Conservation (phyloP, 768 basidiomycete species). For the Termitomyces bulborhizus region DNA sequence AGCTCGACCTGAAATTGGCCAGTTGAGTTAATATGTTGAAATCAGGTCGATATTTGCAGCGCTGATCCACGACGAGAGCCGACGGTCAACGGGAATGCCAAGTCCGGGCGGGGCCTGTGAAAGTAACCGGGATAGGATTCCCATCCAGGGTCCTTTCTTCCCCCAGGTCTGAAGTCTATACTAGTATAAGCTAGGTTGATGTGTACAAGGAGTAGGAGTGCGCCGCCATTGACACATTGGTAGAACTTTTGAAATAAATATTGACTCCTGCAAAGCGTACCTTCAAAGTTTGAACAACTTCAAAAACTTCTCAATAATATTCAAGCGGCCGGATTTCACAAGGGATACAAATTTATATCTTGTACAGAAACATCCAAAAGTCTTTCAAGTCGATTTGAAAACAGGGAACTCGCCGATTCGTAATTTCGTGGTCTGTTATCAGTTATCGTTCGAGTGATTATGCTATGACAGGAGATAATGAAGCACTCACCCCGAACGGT, state of each 20-base stretch:
- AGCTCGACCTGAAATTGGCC: constrained; percentile 77
- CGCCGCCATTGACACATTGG: no score
- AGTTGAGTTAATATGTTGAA: constrained; percentile 65
- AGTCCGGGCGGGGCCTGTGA: no score
- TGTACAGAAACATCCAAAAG: neutral
- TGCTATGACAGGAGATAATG: no score
- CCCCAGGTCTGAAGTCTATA: no score
- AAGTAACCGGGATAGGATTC: no score
- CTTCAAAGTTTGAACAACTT: constrained; percentile 72
- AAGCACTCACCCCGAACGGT: constrained; percentile 41
- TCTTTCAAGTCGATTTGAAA: constrained; percentile 18
- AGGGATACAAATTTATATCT: neutral
- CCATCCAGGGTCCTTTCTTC: no score
- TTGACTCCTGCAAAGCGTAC: constrained; percentile 86
- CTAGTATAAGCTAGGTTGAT: no score
- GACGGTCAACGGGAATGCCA: no score
- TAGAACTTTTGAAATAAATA: no score
- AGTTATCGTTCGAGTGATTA: neutral
- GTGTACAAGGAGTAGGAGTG: no score
- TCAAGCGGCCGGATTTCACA: constrained; percentile 91
- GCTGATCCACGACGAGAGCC: no score
- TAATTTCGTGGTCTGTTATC: constrained; percentile 22
- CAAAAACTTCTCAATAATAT: constrained; percentile 88
- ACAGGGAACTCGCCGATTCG: constrained; percentile 38
- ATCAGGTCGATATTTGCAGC: no score